phyloP scores from a whole-genome alignment of 202 grass and related monocot species.

The Bolboschoenoplectus hybrid region DNA sequence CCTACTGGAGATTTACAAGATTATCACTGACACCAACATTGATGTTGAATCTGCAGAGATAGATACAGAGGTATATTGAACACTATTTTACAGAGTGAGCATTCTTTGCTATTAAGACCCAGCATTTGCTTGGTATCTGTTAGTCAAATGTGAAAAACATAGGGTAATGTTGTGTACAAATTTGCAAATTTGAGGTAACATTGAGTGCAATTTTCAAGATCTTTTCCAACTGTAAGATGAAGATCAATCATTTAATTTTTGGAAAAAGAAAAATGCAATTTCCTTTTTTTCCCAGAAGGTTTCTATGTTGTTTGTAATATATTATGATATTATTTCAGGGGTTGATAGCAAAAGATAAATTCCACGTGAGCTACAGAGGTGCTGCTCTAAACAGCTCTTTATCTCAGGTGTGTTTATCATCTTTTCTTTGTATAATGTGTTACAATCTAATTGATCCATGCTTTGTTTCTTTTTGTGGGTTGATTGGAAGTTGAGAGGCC shows the following conservation, averaged over 20 bases:
- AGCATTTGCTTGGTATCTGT: not conserved
- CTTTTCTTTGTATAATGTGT: not conserved
- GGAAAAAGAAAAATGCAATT: not conserved
- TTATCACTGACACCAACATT: conserved; percentile 73
- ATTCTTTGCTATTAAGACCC: conserved; percentile 5
- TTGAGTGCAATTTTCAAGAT: conserved; percentile 1
- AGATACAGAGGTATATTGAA: conserved; percentile 73
- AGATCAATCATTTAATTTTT: conserved; percentile 7
- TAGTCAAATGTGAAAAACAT: conserved; percentile 7
- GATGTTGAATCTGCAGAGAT: conserved; percentile 94
- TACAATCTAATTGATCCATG: not conserved
- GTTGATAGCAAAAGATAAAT: conserved; percentile 90
- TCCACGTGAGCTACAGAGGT: conserved; percentile 97
- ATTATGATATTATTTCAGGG: conserved; percentile 57
- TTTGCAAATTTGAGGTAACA: conserved; percentile 5
- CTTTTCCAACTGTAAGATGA: conserved; percentile 24
- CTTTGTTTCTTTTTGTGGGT: not conserved
- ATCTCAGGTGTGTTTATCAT: conserved; percentile 64
- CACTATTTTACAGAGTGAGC: not conserved
- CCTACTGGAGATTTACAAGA: conserved; percentile 77
- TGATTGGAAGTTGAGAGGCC: conserved; percentile 10
- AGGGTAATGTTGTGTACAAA: not conserved
- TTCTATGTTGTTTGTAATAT: not conserved
- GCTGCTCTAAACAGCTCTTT: conserved; percentile 80
- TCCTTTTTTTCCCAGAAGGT: not conserved